Evolutionary conservation across 75 land plant genomes (phyloP).

Genomic region (Pseudotsuga menziesii): DNA sequence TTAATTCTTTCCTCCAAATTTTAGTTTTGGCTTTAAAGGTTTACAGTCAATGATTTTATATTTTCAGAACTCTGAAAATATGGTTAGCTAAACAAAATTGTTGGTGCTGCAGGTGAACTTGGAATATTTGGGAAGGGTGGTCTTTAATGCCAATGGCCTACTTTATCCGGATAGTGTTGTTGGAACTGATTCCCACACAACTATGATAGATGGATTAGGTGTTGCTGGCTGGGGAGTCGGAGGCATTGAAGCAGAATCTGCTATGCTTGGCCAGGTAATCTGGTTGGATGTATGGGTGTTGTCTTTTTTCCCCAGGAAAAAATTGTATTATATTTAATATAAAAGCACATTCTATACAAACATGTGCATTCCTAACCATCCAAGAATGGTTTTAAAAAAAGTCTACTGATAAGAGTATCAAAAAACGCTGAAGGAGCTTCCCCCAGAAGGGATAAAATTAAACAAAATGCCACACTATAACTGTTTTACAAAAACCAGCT

Average conservation of each 20-base stretch:
- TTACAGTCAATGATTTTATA: too few species aligned
- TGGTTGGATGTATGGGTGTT: background rate
- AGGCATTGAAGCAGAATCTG: constrained; percentile 92
- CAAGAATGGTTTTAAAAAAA: background rate
- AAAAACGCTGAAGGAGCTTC: background rate
- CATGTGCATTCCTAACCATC: background rate
- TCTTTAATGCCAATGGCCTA: constrained; percentile 66
- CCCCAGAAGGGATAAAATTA: too few species aligned
- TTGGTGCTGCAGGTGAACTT: constrained; percentile 68
- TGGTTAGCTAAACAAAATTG: background rate
- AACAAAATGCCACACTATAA: too few species aligned
- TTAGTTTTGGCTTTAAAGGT: too few species aligned
- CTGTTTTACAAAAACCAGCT: too few species aligned
- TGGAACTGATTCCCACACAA: constrained; percentile 94
- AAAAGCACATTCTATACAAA: background rate
- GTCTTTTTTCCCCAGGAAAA: background rate
- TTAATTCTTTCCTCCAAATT: too few species aligned
- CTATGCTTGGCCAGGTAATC: constrained; percentile 88
- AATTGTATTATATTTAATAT: background rate
- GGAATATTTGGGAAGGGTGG: constrained; percentile 86
- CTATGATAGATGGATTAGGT: constrained; percentile 93
- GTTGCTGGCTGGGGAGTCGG: constrained; percentile 99
- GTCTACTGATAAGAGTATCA: background rate
- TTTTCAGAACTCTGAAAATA: too few species aligned
- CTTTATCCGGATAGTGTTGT: constrained; percentile 93